phyloP scores from a whole-genome alignment of 2,329 filamentous ascomycete species.

The Pestalotiopsis sp. region DNA sequence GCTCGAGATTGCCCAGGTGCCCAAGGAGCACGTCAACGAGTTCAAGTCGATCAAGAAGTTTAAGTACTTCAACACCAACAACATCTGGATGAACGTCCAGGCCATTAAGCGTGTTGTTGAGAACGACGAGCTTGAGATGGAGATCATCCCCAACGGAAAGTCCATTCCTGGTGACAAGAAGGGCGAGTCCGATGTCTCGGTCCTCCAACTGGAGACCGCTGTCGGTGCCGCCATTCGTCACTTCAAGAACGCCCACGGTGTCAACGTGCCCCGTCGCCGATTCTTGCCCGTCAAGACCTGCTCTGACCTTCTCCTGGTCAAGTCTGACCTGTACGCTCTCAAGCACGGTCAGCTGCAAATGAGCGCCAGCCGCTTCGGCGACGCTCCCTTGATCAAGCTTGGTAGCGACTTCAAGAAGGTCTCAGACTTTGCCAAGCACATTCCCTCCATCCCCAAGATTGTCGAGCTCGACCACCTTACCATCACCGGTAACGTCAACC shows the following conservation, averaged over 20 bases:
- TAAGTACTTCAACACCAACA: conserved; percentile 99
- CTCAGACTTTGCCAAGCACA: conserved; percentile 89
- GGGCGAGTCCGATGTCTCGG: conserved; percentile 96
- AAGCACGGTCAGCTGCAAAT: conserved; percentile 98
- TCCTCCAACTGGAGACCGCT: conserved; percentile 97
- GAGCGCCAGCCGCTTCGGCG: conserved; percentile 93
- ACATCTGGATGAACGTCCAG: conserved; percentile 99
- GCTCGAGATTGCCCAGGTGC: conserved; percentile 97
- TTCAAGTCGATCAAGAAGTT: conserved; percentile 99
- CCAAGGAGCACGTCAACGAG: conserved; percentile 99
- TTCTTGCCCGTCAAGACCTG: conserved; percentile 99
- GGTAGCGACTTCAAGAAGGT: conserved; percentile 99
- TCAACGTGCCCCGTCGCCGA: conserved; percentile 95
- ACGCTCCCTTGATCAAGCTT: conserved; percentile 97
- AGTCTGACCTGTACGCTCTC: conserved; percentile 97
- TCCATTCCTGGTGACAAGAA: conserved; percentile 98
- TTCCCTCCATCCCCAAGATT: conserved; percentile 85
- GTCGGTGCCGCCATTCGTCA: conserved; percentile 98
- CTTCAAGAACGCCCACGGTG: conserved; percentile 97
- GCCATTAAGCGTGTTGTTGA: conserved; percentile 98
- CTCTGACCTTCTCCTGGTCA: conserved; percentile 99
- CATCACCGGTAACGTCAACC: conserved; percentile 95
- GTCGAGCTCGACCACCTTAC: conserved; percentile 93
- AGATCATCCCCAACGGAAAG: conserved; percentile 99
- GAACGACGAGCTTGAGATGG: conserved; percentile 97